Evolutionary conservation across 306 rosid genomes (phyloP).

Genomic region (Pyrus pyrifolia): DNA sequence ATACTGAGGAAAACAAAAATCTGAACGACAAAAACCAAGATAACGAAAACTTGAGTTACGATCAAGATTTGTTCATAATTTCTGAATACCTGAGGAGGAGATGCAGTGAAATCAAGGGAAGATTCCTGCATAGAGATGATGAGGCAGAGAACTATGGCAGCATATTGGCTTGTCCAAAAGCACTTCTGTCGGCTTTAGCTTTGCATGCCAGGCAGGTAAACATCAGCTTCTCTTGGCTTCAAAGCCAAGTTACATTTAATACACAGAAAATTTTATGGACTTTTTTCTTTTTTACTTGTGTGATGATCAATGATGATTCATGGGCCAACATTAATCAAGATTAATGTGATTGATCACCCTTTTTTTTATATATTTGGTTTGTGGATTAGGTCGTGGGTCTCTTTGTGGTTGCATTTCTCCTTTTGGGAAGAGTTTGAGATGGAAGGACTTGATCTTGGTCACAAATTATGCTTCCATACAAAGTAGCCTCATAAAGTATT

Average conservation of each 20-base stretch:
- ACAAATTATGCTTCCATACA: neutral
- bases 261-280: conserved; percentile 12
- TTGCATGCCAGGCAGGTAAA: conserved; percentile 60
- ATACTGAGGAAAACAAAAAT: too few species aligned
- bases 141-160: neutral
- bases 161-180: conserved; percentile 10
- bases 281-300: neutral
- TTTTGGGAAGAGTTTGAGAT: conserved; percentile 28
- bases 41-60: neutral
- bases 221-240: conserved; percentile 53
- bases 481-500: neutral
- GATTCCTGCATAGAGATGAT: conserved; percentile 13
- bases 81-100: neutral
- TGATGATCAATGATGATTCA: conserved; percentile 16
- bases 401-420: conserved; percentile 36
- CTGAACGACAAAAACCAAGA: neutral
- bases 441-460: conserved; percentile 14
- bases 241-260: conserved; percentile 47
- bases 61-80: neutral
- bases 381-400: conserved; percentile 10
- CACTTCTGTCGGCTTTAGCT: conserved; percentile 26
- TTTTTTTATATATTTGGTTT: neutral
- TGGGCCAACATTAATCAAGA: conserved; percentile 5
- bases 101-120: neutral
- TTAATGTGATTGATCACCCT: conserved; percentile 13